These are phyloP conservation scores for Rhodamnia rubescens DNA, from an alignment of 345 rosid genomes.

Conservation along the genomic window DNA sequence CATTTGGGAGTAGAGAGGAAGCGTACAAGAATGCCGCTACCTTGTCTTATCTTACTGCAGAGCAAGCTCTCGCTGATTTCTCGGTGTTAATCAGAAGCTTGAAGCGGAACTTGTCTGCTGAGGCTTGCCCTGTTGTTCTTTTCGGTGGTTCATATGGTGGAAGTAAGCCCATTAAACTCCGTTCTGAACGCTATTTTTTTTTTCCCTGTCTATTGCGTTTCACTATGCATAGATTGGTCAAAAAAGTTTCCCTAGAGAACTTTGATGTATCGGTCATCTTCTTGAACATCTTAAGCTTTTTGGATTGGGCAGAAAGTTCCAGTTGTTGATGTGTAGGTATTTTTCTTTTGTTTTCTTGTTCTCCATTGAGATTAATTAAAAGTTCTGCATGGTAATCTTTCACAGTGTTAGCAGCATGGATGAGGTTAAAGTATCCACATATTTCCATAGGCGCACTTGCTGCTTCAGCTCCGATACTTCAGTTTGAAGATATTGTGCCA, in stretches of 20 bases:
- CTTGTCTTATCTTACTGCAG: conserved; percentile 61
- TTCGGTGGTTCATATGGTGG: conserved; percentile 99
- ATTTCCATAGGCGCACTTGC: conserved; percentile 81
- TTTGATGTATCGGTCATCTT: background rate
- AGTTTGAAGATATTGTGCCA: conserved; percentile 84
- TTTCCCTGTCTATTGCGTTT: background rate
- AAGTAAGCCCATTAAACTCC: conserved; percentile 6
- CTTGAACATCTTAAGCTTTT: background rate
- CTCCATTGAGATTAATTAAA: background rate
- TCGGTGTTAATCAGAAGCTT: conserved; percentile 58
- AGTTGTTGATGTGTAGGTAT: background rate
- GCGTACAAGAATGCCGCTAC: conserved; percentile 69
- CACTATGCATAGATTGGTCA: background rate
- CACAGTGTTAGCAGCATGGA: conserved; percentile 97
- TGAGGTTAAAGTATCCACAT: conserved; percentile 95
- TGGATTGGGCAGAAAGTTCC: background rate
- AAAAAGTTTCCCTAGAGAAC: background rate
- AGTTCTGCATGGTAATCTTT: background rate
- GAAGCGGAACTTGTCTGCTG: conserved; percentile 74
- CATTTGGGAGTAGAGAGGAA: conserved; percentile 50
- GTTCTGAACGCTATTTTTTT: background rate
- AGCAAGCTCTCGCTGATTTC: conserved; percentile 92
- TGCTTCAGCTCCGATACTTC: conserved; percentile 91
- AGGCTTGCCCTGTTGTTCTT: conserved; percentile 73
- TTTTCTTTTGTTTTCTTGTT: background rate